A percentile compares a stretch with the other conserved stretches of the same genome.
These are phyloP conservation scores for Ceratocystis colombiana DNA, from an alignment of 2,329 filamentous ascomycete species.

Conservation along the genomic window DNA sequence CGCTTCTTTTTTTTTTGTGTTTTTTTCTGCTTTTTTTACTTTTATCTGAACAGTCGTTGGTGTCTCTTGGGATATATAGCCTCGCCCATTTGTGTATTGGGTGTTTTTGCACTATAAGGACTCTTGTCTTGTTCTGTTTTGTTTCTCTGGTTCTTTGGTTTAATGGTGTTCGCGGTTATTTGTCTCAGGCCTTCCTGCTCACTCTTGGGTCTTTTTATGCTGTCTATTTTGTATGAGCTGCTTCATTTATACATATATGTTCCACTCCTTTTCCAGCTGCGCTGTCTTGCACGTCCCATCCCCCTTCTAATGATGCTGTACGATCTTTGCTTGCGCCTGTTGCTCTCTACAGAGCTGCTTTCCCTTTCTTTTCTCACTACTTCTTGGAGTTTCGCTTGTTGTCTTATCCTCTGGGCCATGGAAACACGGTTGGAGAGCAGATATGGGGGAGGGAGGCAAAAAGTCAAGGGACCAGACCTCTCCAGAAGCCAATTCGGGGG, in stretches of 20 bases:
- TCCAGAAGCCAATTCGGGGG: neutral
- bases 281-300: conserved; percentile 3
- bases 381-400: neutral
- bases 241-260: conserved; percentile 18
- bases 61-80: conserved; percentile 3
- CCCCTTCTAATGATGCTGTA: conserved; percentile 9
- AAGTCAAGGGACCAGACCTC: neutral
- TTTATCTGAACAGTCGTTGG: neutral
- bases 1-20: conserved; percentile 20
- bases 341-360: neutral
- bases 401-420: neutral
- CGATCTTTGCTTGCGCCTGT: neutral
- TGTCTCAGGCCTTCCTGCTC: neutral
- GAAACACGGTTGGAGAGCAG: neutral
- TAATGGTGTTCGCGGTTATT: neutral
- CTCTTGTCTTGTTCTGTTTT: conserved; percentile 10
- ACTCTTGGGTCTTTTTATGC: conserved; percentile 12
- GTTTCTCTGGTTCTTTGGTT: neutral
- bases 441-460: too few species aligned
- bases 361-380: neutral
- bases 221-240: conserved; percentile 16
- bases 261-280: conserved; percentile 4
- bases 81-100: conserved; percentile 7
- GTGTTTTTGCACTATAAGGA: conserved; percentile 11
- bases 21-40: neutral